These are phyloP conservation scores for Starmerella powellii DNA, from an alignment of 805 yeast genomes.

Conservation along the genomic window DNA sequence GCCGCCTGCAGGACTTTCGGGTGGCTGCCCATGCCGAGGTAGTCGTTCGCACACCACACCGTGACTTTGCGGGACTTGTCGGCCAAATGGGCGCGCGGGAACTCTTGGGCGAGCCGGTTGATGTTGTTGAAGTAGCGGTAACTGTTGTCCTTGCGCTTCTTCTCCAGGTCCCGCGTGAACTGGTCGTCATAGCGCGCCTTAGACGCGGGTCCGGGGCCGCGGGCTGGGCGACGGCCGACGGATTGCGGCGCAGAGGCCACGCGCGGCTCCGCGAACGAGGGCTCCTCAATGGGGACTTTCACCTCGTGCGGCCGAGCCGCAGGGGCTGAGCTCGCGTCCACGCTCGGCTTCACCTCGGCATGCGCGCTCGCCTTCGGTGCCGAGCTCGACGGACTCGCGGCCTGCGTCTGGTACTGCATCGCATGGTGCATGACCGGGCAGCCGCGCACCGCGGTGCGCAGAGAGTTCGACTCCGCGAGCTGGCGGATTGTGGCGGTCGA, in stretches of 20 bases:
- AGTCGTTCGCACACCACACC: conserved; percentile 98
- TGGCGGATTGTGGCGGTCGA: conserved; percentile 49
- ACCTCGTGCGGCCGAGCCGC: not conserved
- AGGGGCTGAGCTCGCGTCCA: too few species aligned
- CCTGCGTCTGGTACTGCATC: conserved; percentile 36
- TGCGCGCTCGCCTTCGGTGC: too few species aligned
- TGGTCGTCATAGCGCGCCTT: conserved; percentile 8
- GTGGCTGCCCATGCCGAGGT: conserved; percentile 87
- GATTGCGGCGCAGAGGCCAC: conserved; percentile 11
- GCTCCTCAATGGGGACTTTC: not conserved
- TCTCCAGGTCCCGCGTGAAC: conserved; percentile 51
- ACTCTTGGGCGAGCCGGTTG: conserved; percentile 86
- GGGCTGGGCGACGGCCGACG: conserved; percentile 23
- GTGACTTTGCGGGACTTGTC: conserved; percentile 72
- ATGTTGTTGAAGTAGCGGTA: conserved; percentile 95
- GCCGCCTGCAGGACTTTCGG: conserved; percentile 59
- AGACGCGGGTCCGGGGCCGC: not conserved
- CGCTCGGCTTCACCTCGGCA: too few species aligned
- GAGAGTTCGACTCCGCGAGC: conserved; percentile 34
- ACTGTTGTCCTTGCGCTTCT: conserved; percentile 77
- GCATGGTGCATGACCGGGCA: conserved; percentile 94
- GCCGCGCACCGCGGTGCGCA: conserved; percentile 48
- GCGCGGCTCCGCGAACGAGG: conserved; percentile 26
- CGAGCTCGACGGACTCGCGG: conserved; percentile 13
- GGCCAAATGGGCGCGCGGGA: conserved; percentile 83